phyloP scores from a whole-genome alignment of 495 filamentous ascomycete genomes.

The Mycothermus thermophilus region DNA sequence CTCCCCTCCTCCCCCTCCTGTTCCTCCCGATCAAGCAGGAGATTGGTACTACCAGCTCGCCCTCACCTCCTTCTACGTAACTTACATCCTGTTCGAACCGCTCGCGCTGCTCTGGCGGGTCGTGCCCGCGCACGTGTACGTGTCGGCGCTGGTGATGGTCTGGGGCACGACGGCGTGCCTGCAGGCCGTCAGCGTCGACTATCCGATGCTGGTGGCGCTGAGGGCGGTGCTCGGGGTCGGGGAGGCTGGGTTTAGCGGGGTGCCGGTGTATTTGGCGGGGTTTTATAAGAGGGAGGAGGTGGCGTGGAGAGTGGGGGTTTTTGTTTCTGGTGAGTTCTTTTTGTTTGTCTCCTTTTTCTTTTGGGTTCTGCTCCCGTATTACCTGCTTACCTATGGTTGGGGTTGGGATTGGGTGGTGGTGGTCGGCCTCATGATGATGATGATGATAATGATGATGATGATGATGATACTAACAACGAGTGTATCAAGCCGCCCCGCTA shows the following conservation, averaged over 20 bases:
- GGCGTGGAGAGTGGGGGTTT: slow-evolving; percentile 68
- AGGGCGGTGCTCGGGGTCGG: slow-evolving; percentile 56
- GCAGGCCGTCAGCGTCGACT: slow-evolving; percentile 55
- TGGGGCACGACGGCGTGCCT: slow-evolving; percentile 60
- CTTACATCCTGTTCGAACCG: slow-evolving; percentile 56
- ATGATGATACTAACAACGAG: slow-evolving; percentile 22
- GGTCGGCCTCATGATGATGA: no score
- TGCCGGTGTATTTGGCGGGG: slow-evolving; percentile 69
- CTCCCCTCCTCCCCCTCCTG: slow-evolving; percentile 42
- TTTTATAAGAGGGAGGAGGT: slow-evolving; percentile 78
- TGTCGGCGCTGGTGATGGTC: slow-evolving; percentile 48
- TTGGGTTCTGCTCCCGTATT: slow-evolving; percentile 40
- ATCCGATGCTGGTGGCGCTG: slow-evolving; percentile 53
- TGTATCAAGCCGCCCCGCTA: slow-evolving; percentile 49
- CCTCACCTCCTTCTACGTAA: slow-evolving; percentile 62
- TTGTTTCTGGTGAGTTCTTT: slow-evolving; percentile 48
- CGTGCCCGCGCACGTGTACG: slow-evolving; percentile 46
- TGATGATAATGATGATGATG: no score
- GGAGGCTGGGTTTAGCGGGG: slow-evolving; percentile 64
- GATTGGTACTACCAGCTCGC: slow-evolving; percentile 71
- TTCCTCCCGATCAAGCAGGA: no score
- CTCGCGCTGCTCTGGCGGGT: slow-evolving; percentile 63
- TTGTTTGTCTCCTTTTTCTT: slow-evolving; percentile 36
- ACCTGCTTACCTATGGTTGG: no score
- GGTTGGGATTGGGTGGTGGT: no score